These are phyloP conservation scores for Angophora floribunda DNA, from an alignment of 345 rosid genomes.

Conservation along the genomic window DNA sequence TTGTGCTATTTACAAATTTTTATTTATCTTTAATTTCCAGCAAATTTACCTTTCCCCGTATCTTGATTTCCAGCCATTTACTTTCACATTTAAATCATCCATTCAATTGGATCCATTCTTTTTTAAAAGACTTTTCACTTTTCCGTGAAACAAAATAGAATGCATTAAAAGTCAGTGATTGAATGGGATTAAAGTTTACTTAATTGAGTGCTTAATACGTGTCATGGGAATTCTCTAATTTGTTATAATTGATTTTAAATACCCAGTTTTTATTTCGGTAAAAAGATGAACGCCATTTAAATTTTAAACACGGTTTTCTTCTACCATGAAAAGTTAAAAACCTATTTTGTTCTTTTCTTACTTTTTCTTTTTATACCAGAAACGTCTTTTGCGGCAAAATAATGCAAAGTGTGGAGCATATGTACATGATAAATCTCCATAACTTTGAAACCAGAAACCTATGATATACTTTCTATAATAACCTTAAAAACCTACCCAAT, in stretches of 20 bases:
- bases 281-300: not conserved
- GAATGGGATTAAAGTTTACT: not conserved
- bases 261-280: not conserved
- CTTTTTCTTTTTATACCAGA: not conserved
- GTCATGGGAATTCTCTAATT: not conserved
- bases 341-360: not conserved
- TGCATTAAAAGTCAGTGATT: rapidly evolving
- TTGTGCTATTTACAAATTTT: no score
- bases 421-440: not conserved
- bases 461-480: rapidly evolving
- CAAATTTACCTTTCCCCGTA: not conserved
- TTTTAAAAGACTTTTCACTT: not conserved
- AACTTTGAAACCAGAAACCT: not conserved
- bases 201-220: not conserved
- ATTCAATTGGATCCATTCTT: not conserved
- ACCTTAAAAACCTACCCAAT: not conserved
- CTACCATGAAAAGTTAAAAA: not conserved
- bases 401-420: rapidly evolving
- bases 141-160: not conserved
- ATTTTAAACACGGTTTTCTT: not conserved
- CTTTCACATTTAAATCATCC: not conserved
- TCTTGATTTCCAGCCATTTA: not conserved
- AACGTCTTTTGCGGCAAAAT: not conserved
- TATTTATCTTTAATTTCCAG: not conserved
- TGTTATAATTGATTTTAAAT: not conserved